These are phyloP conservation scores for Cyclotella cryptica DNA, from an alignment of 108 stramenopile species.

Conservation along the genomic window DNA sequence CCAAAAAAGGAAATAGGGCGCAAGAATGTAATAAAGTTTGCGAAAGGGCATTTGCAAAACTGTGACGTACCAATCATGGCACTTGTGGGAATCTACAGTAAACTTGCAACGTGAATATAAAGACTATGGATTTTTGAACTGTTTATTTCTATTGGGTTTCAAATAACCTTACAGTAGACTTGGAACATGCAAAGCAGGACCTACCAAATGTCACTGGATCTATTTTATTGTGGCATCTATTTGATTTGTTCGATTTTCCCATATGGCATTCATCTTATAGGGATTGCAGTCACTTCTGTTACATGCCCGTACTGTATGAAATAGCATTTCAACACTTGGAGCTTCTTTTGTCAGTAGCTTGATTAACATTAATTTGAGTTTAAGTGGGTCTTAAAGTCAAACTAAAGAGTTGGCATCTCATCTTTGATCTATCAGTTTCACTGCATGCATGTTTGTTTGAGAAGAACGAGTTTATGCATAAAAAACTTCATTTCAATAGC, in stretches of 20 bases:
- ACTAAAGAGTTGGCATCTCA: too few relatives aligned
- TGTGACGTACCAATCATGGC: not conserved
- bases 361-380: too few relatives aligned
- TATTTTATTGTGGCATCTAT: not conserved
- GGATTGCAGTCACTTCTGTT: constrained; percentile 9
- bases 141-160: constrained; percentile 5
- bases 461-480: too few relatives aligned
- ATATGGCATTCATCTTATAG: constrained; percentile 1
- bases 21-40: not conserved
- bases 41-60: not conserved
- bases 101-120: not conserved
- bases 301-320: constrained; percentile 3
- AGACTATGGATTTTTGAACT: not conserved
- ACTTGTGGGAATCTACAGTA: constrained; percentile 3
- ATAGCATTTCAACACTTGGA: not conserved
- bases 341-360: constrained; percentile 1
- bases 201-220: not conserved
- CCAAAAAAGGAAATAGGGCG: not conserved
- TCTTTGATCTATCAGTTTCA: too few relatives aligned
- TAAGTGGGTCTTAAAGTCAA: too few relatives aligned
- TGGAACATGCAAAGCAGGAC: not conserved
- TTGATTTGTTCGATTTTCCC: constrained; percentile 9
- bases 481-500: too few relatives aligned
- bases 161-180: not conserved
- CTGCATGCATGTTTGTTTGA: too few relatives aligned